phyloP scores from a whole-genome alignment of 169 alveolate species.

The Perkinsus chesapeaki region DNA sequence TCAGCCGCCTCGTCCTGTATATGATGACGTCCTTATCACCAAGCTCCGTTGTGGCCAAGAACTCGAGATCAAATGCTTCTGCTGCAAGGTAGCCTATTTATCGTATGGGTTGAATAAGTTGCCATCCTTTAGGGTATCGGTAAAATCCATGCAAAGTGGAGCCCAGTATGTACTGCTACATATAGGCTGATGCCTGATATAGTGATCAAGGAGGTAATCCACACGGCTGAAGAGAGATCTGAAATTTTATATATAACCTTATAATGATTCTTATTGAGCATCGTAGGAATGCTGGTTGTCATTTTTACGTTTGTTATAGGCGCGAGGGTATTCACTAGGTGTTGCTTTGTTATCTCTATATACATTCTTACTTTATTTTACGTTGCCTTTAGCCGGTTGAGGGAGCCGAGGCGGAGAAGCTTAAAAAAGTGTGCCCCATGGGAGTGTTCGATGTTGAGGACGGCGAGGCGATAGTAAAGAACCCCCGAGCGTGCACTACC shows the following conservation, averaged over 20 bases:
- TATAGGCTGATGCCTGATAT: constrained; percentile 66
- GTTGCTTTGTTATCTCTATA: too few species aligned
- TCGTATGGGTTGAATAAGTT: constrained; percentile 21
- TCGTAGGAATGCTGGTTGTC: too few species aligned
- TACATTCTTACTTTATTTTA: too few species aligned
- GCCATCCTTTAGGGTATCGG: constrained; percentile 75
- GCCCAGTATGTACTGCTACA: constrained; percentile 83
- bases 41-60: constrained; percentile 72
- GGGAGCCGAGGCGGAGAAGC: constrained; percentile 60
- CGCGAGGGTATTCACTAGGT: too few species aligned
- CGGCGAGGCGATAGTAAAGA: constrained; percentile 42
- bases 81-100: constrained; percentile 1
- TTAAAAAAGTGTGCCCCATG: constrained; percentile 65
- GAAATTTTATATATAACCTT: too few species aligned
- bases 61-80: constrained; percentile 22
- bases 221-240: too few species aligned
- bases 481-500: constrained; percentile 74
- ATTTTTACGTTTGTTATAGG: too few species aligned
- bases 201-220: constrained; percentile 9
- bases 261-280: too few species aligned
- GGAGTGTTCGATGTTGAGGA: constrained; percentile 73
- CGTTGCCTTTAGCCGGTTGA: constrained; percentile 21
- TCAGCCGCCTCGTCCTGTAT: constrained; percentile 57
- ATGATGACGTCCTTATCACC: constrained; percentile 71
- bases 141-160: constrained; percentile 82